phyloP scores from a whole-genome alignment of 2,329 filamentous ascomycete species.

The Keithomyces neogunnii region DNA sequence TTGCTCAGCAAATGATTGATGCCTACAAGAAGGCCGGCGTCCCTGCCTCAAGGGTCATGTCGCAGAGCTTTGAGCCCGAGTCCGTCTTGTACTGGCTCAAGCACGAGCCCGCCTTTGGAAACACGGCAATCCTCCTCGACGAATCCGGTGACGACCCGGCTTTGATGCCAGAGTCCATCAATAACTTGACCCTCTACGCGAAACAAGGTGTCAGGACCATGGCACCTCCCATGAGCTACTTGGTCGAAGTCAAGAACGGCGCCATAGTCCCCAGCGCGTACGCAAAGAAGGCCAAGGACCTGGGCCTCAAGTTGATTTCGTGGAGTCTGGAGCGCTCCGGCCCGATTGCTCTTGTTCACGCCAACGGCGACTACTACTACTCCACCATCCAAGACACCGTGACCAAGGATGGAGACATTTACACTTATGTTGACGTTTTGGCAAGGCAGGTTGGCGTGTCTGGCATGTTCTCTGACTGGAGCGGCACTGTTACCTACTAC shows the following conservation, averaged over 20 bases:
- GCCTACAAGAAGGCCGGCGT: constrained; percentile 47
- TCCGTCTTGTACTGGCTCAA: constrained; percentile 61
- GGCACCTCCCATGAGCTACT: constrained; percentile 53
- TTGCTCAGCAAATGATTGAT: constrained; percentile 56
- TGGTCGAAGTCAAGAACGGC: constrained; percentile 43
- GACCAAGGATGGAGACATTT: constrained; percentile 58
- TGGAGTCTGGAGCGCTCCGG: constrained; percentile 63
- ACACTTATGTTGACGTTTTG: constrained; percentile 56
- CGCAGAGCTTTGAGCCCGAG: constrained; percentile 57
- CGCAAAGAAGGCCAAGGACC: constrained; percentile 48
- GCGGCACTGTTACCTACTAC: constrained; percentile 60
- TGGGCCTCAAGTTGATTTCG: constrained; percentile 56
- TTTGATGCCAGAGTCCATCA: constrained; percentile 44
- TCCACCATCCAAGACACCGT: constrained; percentile 44
- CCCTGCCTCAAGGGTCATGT: constrained; percentile 44
- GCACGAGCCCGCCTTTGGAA: constrained; percentile 49
- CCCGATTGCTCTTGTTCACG: constrained; percentile 41
- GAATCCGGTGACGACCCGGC: constrained; percentile 46
- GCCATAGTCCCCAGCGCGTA: constrained; percentile 57
- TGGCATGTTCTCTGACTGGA: constrained; percentile 63
- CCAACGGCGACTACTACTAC: constrained; percentile 46
- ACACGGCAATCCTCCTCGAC: constrained; percentile 58
- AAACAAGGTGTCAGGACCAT: constrained; percentile 52
- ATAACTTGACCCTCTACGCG: constrained; percentile 46
- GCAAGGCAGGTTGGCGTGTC: constrained; percentile 50